Base-by-base conservation (phyloP, 2,329 filamentous ascomycete species). In the Beauveria asiatica region DNA sequence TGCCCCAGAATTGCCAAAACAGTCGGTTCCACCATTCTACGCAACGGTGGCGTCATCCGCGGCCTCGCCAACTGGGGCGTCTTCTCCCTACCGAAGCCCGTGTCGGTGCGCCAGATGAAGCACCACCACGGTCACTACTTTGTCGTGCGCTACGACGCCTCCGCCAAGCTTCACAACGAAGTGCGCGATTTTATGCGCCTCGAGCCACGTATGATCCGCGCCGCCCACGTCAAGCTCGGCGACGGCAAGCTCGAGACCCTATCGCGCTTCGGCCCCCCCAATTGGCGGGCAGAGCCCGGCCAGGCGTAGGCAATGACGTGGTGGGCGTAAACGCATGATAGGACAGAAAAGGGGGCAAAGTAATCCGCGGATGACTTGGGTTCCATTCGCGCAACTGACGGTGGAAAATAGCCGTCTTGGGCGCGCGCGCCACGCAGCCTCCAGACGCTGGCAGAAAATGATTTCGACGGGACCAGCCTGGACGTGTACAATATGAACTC, bases 21-120 rank as follows among this genome's bases (percentile, higher is more conserved):
- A 59, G 85, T 91, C 65, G 93, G 93, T 68, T 85, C 87, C 67
- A 83, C 93, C 65, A 83, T 99, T 72, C 88, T 99, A 69, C 82
- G 83, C 67, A 83, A 87, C 66, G 88, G 89, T 73, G 94, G 94
- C 74, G 92, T 97, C 60, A 85, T 99, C 70, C 92, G 94, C 68
- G 92, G 92, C 72, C 82, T 96, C 71, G 87, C 87, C 67, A 99
- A 99, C 81, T 99, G 94, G 94, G 94, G 94, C 71, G 83, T 89
- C 67, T 97, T 94, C 77, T 81, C 87, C 52, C 87, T 99, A 19
- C 93, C 94, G 52, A 88, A 86, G 66, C 85, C 90, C 63, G 81
- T 87, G 62, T 87, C 86, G 63, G 87, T 88, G 71, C 87, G 95
- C 75, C 92, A 97, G 76, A 85, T 88, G 67, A 86, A 85, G 66